Base-by-base conservation (phyloP, 805 yeast genomes). In the Priceomyces haplophilus region DNA sequence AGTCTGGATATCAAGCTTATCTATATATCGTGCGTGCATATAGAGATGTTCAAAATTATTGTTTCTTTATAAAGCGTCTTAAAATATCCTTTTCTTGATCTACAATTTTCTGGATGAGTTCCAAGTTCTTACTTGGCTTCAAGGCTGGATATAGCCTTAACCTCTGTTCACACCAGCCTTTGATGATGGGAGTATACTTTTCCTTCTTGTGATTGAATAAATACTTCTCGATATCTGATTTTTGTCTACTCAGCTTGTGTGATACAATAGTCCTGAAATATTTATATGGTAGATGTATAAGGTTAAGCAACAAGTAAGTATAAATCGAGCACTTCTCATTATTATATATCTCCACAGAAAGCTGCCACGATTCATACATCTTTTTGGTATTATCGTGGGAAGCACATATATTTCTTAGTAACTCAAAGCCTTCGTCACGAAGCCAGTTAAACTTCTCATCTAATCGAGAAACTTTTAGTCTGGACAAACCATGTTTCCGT, bases 371-470 rank as follows among this genome's bases (percentile, higher is more conserved):
- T 3, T 48, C 53, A 17, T 47, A 49, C 10, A 49, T 48, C 15
- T 51, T 49, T 12, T 41, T 55, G 3, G 50, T 52, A 8, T 43
- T 38, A 6, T 35, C 19, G 8, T 47, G 40, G 18, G 34, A 42
- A 37, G 43, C 47, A 17, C 43, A 40, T 3, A 52, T 37, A 25
- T 47, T 46, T 40, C 62, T 68, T 7, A 69, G 54, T 3, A 67
- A 36, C 13, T 62, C 69, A 47, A 69, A 73, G 3, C 80, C 80
- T 15, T 64, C 55, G 10, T 56, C 59, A 23, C 72, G 75, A 65
- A 78, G 74, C 82, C 81, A 80, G 13, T 63, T 61, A 15, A 78
- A 47, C 41, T 69, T 73, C 34, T 55, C 52, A 6, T 69, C 62
- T 29, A 67, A 50, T 43, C 67, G 65, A 23, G 56, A 56, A 12